Evolutionary conservation across 768 basidiomycete genomes (phyloP).

Genomic region (Podaxis carcinomalis): DNA sequence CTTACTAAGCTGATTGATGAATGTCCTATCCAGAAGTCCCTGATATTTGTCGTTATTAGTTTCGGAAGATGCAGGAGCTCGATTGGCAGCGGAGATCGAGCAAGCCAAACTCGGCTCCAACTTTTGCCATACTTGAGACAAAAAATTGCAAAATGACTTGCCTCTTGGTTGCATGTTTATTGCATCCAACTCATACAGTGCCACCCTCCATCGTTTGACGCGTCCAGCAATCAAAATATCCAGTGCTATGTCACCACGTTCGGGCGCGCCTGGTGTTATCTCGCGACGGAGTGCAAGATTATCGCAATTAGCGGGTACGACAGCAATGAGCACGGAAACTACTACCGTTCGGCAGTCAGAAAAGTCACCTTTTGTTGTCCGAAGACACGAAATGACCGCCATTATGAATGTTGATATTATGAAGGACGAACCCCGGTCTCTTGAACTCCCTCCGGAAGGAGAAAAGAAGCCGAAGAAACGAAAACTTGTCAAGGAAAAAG

Average conservation of each 20-base stretch:
- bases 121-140: neutral
- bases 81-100: conserved; percentile 8
- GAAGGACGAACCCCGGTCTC: neutral
- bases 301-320: neutral
- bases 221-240: neutral
- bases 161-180: neutral
- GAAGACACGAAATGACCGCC: neutral
- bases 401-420: neutral
- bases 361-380: neutral
- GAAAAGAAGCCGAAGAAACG: conserved; percentile 1
- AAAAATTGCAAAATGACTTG: neutral
- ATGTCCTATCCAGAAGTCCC: neutral
- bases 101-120: neutral
- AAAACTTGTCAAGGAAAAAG: neutral
- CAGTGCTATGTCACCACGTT: neutral
- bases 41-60: neutral
- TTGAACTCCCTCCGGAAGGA: neutral
- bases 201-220: neutral
- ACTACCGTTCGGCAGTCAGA: neutral
- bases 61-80: conserved; percentile 1
- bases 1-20: conserved; percentile 7
- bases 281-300: conserved; percentile 9
- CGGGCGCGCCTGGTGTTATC: neutral
- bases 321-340: neutral
- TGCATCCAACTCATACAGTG: neutral